Evolutionary conservation across 495 filamentous ascomycete genomes (phyloP), one percentile per base, ranked within the genome.

Genomic region (Penicillium cinerascens): DNA sequence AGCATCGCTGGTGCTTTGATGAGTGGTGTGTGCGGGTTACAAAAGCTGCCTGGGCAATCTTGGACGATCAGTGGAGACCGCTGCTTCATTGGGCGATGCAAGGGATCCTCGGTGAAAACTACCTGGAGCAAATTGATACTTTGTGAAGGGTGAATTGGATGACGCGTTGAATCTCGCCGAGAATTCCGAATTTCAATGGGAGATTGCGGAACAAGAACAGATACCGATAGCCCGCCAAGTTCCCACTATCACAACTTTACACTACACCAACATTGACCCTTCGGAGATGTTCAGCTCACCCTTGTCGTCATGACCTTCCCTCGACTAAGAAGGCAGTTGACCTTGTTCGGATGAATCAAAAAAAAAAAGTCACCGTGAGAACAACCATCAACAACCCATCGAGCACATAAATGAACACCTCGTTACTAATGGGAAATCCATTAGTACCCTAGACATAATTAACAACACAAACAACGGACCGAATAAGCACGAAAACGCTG

Each of bases 401-500:
- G 51, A 87, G 87, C 10, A 84, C 58, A 65, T 85, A 87, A 47
- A 87, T 62, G 51, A 78, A 79, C 56, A 72, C 74, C 66, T 88
- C 85, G 39, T 79, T 75, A n/a, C 49, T 58, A 51, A 86, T 55
- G 22, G 80, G 38, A 39, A 63, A 73, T 3, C 84, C 82, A 11
- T 71, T 65, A 17, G 73, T 59, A 0, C 84, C 84, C 68, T 81
- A 70, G 0, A 75, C 29, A 58, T 83, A 88, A 65, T 90, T 85
- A 2, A 83, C 63, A 21, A 84, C 72, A 37, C 84, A 73, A 59
- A 87, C 84, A 27, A 86, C 55, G 17, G 71, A 80, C n/a, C 86
- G 75, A 10, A 87, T 61, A 44, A 89, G 53, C 51, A 88, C 84
- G 15, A 87, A 62, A 2, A 59, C 60, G 47, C 74, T 79, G 9